Evolutionary conservation across 2,329 filamentous ascomycete genomes (phyloP).

Genomic region (Beauveria varroae): DNA sequence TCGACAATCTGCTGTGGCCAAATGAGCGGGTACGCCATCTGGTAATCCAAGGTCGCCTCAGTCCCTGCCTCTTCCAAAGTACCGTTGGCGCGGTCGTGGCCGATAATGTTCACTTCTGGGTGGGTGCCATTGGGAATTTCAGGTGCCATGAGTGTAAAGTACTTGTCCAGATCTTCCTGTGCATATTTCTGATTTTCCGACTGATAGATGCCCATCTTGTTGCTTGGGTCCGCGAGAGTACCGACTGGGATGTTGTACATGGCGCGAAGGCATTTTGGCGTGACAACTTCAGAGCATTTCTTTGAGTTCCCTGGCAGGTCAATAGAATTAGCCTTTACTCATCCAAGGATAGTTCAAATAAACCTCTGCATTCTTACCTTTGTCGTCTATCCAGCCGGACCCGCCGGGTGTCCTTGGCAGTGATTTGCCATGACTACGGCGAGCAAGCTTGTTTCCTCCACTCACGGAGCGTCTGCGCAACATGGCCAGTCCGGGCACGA

Average conservation of each 20-base stretch:
- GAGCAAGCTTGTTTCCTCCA: not conserved
- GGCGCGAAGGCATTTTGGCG: constrained; percentile 32
- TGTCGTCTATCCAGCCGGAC: not conserved
- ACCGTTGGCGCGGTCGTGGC: constrained; percentile 17
- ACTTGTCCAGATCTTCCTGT: constrained; percentile 31
- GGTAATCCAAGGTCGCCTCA: constrained; percentile 41
- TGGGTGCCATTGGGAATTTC: constrained; percentile 30
- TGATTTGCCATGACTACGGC: not conserved
- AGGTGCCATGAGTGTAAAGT: constrained; percentile 25
- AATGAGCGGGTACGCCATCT: constrained; percentile 40
- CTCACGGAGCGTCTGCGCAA: not conserved
- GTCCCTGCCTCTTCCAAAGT: constrained; percentile 19
- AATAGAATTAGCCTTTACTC: not conserved
- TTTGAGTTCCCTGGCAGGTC: not conserved
- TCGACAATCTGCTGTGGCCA: constrained; percentile 42
- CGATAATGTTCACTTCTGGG: constrained; percentile 26
- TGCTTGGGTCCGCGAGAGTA: constrained; percentile 23
- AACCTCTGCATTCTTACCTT: not conserved
- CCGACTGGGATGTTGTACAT: constrained; percentile 33
- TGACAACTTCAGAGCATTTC: constrained; percentile 18
- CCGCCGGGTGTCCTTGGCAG: not conserved
- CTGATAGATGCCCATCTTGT: constrained; percentile 36
- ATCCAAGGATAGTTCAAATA: not conserved
- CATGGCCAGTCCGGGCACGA: constrained; percentile 31
- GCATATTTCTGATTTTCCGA: constrained; percentile 32